Base-by-base conservation (phyloP, 139 green algal species). In the Chlorella sorokiniana region DNA sequence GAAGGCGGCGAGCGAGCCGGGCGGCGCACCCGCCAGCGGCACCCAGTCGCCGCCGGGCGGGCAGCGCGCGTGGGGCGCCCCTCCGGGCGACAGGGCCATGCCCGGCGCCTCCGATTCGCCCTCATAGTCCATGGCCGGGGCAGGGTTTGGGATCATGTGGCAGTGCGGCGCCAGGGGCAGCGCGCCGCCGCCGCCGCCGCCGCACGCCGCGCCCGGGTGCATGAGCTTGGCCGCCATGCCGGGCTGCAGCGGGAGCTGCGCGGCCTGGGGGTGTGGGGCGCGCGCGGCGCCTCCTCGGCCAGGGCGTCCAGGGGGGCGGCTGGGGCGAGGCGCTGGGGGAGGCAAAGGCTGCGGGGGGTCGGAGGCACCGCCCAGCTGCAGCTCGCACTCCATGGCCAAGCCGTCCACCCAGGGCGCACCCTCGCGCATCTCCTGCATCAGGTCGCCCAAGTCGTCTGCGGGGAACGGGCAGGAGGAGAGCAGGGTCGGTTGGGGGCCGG, bases 381-480 rank as follows among this genome's bases (percentile, higher is more conserved):
- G 33, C 27, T 72, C 31, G 37, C 65, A 44, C 1, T 77, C 70
- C 45, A 77, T 77, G 29, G n/a, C 33, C 29, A 77, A 44, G 44
- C 44, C 45, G 14, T 77, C 70, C 20, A 33, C 45, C 70, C 70
- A 77, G 70, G 45, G 41, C 4, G 64, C 52, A 8, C 67, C 77
- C 25, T 76, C 77, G 20, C 77, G 59, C 77, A 83, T 76, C 35
- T 83, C 33, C 65, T 76, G 77, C 65, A 83, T 67, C 41, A 83
- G 38, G 33, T 83, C 77, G 10, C 65, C 56, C 48, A 83, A 44
- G 22, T 83, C 77, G 33, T 83, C 77, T 83, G 70, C 44, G 44
- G 22, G 23, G 16, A 22, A n/a, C 3, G 10, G 20, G 27, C 31
- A 31, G 5, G 44, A 8, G 9, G 23, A 51, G 65, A 10, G n/a